These are phyloP conservation scores for Venustampulla echinocandica DNA, from an alignment of 495 filamentous ascomycete genomes.

Conservation along the genomic window DNA sequence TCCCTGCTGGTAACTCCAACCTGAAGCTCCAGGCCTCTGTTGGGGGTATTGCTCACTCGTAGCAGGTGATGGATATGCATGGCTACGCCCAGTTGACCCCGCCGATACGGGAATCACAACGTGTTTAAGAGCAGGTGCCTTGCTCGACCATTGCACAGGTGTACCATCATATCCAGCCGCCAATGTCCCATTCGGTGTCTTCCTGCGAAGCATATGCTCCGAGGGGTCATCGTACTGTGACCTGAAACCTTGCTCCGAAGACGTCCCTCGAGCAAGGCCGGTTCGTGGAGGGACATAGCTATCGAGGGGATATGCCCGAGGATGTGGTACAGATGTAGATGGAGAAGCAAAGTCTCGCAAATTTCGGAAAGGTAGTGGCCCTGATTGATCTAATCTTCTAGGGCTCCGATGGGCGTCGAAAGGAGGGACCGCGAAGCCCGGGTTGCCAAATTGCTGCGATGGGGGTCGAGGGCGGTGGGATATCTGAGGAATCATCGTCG, in stretches of 20 bases:
- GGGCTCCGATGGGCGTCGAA: constrained; percentile 11
- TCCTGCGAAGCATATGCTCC: constrained; percentile 82
- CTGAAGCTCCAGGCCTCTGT: constrained; percentile 11
- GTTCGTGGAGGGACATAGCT: constrained; percentile 10
- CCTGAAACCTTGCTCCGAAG: constrained; percentile 3
- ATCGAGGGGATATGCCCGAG: constrained; percentile 19
- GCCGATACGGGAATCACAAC: constrained; percentile 55
- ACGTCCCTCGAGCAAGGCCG: constrained; percentile 2
- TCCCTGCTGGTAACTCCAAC: constrained; percentile 19
- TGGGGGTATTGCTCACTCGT: constrained; percentile 1
- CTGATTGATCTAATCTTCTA: constrained; percentile 11
- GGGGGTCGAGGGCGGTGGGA: constrained; percentile 14
- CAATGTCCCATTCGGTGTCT: constrained; percentile 89
- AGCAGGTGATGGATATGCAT: background rate
- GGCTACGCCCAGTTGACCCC: background rate
- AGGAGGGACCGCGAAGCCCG: constrained; percentile 17
- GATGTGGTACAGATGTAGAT: constrained; percentile 10
- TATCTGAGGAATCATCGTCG: constrained; percentile 23
- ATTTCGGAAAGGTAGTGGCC: constrained; percentile 18
- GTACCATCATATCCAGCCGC: constrained; percentile 92
- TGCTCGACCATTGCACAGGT: constrained; percentile 61
- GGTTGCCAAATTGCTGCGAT: constrained; percentile 18
- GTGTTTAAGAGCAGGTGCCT: constrained; percentile 77
- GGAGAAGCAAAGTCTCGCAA: constrained; percentile 7
- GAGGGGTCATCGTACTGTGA: constrained; percentile 19